Evolutionary conservation across 345 rosid genomes (phyloP), one percentile per base, ranked within the genome.

Genomic region (Eutrema yunnanense): DNA sequence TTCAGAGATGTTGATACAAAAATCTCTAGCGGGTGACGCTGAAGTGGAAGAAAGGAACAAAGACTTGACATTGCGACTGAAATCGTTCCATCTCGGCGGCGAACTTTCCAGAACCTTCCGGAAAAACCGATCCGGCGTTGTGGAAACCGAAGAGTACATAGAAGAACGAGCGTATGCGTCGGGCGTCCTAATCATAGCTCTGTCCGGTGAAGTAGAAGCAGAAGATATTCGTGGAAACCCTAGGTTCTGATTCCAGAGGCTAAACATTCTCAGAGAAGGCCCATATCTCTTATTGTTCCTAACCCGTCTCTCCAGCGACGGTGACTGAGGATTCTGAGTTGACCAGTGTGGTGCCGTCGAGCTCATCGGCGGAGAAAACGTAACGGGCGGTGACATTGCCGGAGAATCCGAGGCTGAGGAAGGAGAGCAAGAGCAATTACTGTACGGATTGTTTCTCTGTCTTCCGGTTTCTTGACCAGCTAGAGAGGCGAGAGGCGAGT

Each of bases 401-500:
- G 90, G 96, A 51, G 96, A 90, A 40, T 74, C 81, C 1, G 96
- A 87, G 53, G 78, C 65, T 5, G 97, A 88, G 54, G 90, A 86
- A 10, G 13, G 33, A 55, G 88, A 83, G 67, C 74, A 64, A 8
- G 93, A 88, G 11, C 78, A 77, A 13, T 80, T 72, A 65, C 86
- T 87, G 53, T 88, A 84, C 22, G 73, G 86, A 9, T 74, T 81
- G 41, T 63, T 84, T 66, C 79, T 69, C 59, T 1, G 62, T 11
- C 16, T 41, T 50, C 27, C 93, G 87, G 42, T 74, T 83, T 76
- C 91, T 84, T 81, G 84, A n/a, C 84, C 81, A 30, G 84, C 89
- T 48, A 43, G 62, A 34, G 98, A 92, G 11, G 83, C 89, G 65
- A 92, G 83, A 51, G 98, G 99, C 3, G 99, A 96, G 80, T 88